These are phyloP conservation scores for Mycena capillaripes DNA, from an alignment of 768 basidiomycete genomes.

Conservation along the genomic window DNA sequence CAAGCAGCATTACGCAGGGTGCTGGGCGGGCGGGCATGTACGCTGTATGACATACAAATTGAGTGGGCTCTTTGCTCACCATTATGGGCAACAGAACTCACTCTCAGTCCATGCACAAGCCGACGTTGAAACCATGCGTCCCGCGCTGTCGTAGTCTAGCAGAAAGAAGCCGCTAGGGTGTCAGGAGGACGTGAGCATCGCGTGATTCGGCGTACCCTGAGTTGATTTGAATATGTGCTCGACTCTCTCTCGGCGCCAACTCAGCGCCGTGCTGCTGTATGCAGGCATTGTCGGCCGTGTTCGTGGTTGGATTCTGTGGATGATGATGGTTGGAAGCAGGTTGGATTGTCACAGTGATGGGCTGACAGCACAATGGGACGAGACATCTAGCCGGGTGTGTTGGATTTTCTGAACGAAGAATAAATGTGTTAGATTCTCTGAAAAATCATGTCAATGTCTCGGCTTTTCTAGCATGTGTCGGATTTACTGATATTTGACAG, in stretches of 20 bases:
- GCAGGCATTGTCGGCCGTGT: too few species aligned
- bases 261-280: too few species aligned
- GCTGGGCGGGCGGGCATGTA: background rate
- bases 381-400: background rate
- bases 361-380: background rate
- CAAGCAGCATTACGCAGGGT: background rate
- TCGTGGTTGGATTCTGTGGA: too few species aligned
- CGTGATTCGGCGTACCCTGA: background rate
- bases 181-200: background rate
- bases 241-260: background rate
- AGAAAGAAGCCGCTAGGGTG: too few species aligned
- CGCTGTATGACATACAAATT: background rate
- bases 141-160: background rate
- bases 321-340: too few species aligned
- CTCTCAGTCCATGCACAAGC: background rate
- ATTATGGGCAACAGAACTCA: background rate
- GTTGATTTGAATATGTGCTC: conserved; percentile 1
- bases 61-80: background rate
- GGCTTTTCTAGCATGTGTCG: background rate
- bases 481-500: background rate
- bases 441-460: background rate
- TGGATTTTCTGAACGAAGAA: background rate
- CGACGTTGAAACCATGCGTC: background rate
- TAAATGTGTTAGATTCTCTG: background rate
- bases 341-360: too few species aligned